Base-by-base conservation (phyloP, 2,329 filamentous ascomycete genomes). In the Fusarium nematophilum region DNA sequence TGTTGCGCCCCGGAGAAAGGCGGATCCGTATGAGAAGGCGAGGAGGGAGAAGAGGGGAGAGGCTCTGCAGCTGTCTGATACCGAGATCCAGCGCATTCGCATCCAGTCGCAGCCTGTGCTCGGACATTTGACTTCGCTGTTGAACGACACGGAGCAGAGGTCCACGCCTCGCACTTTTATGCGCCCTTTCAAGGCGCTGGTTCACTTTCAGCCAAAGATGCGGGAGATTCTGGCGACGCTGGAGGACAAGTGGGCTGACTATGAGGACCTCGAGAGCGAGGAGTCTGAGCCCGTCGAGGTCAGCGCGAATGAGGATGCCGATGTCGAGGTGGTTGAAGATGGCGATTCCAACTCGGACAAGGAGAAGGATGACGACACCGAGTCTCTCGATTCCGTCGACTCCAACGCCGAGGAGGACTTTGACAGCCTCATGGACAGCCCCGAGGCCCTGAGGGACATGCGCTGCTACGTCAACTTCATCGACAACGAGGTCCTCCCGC, bases 391-490 rank as follows among this genome's bases (percentile, higher is more conserved):
- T 6, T 77, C 75, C 0, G 69, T 77, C 2, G 75, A 77, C 52
- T 77, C 75, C 0, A 73, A 75, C 31, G 73, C 69, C 5, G 72
- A 73, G 25, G 70, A 71, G 44, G 72, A 78, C 50, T 64, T 73
- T 26, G 73, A 76, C 25, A 57, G 62, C 3, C 62, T 76, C 46
- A 77, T 77, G 73, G 72, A 78, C 43, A 76, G 72, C 48, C 65
- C 71, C 1, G 76, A 78, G 47, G 76, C 76, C 0, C 66, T 79
- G 13, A 62, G 70, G 3, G 75, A 80, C 53, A 77, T 80, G 72
- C 69, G 75, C 11, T 76, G 73, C 70, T 80, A 79, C 31, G 74
- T 80, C 39, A 62, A 78, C 27, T 80, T 80, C 46, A 63, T 79
- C n/a, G 77, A 80, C 33, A 65, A 75, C 15, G 74, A 78, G 34